Base-by-base conservation (phyloP, 371 early-diverging fungal genomes). In the Mucor mucedo region DNA sequence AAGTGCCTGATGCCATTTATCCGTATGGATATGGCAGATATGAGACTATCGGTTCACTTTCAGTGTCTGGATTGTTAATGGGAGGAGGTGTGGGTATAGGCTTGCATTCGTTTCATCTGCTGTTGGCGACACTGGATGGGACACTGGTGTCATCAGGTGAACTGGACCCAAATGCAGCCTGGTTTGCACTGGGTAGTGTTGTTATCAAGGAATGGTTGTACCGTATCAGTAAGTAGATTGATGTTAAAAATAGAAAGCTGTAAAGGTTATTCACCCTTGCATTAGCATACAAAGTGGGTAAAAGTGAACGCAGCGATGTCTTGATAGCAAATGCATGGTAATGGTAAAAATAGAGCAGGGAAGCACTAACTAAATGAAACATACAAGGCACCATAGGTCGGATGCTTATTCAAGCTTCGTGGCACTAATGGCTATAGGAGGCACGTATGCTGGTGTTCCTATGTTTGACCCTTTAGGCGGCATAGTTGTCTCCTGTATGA, bases 401-500 rank as follows among this genome's bases (percentile, higher is more conserved):
- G 90, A 89, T 62, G 87, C 90, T 4, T 76, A 80, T 75, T 84
- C 90, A 14, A 87, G 87, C 52, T 50, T 84, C n/a, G 84, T 89
- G 21, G 85, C 89, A 0, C 69, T 87, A 0, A 84, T 75, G 28
- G 87, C 89, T 5, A 87, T 89, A 52, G 80, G 73, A 16, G 90
- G 89, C 3, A 79, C 83, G 13, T 78, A 83, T 62, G 68, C 83
- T 49, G 90, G 90, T 8, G 65, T 88, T n/a, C 87, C 88, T 16
- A 69, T 88, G 21, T 73, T 89, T 10, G 90, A 89, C 60, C 89
- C 90, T 10, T 39, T 89, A 16, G 89, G 90, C 29, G 89, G 89
- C 4, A 63, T 89, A 13, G 66, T 80, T 2, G 88, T 89, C 2
- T 76, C 85, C 21, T 80, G 76, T 8, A 78, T 86, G 73, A 75